Evolutionary conservation across 1,284 basidiomycete species (phyloP).

Genomic region (Apiotrichum laibachii): DNA sequence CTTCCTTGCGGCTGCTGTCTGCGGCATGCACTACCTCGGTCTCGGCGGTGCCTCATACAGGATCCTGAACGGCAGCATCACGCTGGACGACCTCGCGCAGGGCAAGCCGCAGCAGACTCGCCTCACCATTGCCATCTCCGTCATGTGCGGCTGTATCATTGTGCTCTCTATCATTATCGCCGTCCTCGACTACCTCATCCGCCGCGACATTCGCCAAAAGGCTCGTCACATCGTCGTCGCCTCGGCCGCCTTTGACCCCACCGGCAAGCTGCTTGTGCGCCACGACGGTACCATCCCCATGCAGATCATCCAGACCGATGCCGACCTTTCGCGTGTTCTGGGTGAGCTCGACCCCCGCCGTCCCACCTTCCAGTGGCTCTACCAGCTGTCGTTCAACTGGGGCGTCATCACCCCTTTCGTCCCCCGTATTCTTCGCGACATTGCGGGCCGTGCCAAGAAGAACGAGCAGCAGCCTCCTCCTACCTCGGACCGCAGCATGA

Average conservation of each 20-base stretch:
- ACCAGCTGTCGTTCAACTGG: slow-evolving; percentile 57
- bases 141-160: slow-evolving; percentile 56
- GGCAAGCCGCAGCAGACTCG: slow-evolving; percentile 23
- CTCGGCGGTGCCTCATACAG: slow-evolving; percentile 53
- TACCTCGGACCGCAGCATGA: slow-evolving; percentile 29
- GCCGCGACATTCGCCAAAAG: slow-evolving; percentile 48
- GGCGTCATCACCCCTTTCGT: slow-evolving; percentile 53
- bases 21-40: slow-evolving; percentile 57
- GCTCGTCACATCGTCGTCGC: slow-evolving; percentile 55
- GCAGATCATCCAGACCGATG: slow-evolving; percentile 55
- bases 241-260: slow-evolving; percentile 54
- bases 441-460: slow-evolving; percentile 24
- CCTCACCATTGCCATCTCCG: slow-evolving; percentile 52
- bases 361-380: slow-evolving; percentile 57
- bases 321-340: slow-evolving; percentile 51
- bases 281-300: slow-evolving; percentile 56
- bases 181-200: slow-evolving; percentile 48
- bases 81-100: not conserved
- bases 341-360: slow-evolving; percentile 54
- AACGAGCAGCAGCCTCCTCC: slow-evolving; percentile 30
- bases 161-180: slow-evolving; percentile 51
- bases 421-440: slow-evolving; percentile 47
- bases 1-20: slow-evolving; percentile 53
- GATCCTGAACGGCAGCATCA: slow-evolving; percentile 28
- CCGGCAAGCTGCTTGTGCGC: slow-evolving; percentile 54